These are phyloP conservation scores for Dipteronia dyeriana DNA, from an alignment of 345 rosid species.

Conservation along the genomic window DNA sequence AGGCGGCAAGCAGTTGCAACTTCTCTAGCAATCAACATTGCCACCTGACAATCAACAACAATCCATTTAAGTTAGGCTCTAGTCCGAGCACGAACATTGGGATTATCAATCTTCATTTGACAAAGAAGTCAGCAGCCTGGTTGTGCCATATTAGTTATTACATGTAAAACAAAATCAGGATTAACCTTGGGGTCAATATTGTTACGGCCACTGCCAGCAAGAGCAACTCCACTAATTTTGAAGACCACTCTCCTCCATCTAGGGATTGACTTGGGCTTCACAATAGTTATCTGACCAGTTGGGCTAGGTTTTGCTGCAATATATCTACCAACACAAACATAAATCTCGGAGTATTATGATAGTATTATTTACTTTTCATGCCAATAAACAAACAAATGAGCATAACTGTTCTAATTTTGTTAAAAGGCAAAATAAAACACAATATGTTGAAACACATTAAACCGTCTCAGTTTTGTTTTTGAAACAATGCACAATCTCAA, in stretches of 20 bases:
- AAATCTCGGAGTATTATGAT: constrained; percentile 1
- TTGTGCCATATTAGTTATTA: constrained; percentile 10
- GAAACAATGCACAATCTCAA: not conserved
- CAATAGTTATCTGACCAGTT: constrained; percentile 42
- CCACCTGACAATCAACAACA: constrained; percentile 49
- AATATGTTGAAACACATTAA: not conserved
- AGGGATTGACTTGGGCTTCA: constrained; percentile 52
- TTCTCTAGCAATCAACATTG: constrained; percentile 77
- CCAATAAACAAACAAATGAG: not conserved
- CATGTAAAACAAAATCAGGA: constrained; percentile 6
- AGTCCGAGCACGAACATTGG: not conserved
- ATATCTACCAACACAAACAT: constrained; percentile 42
- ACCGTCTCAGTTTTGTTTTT: too few species aligned
- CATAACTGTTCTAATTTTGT: not conserved
- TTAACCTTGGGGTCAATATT: constrained; percentile 82
- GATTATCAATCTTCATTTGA: not conserved
- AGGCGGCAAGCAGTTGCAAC: constrained; percentile 68
- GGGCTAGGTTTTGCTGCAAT: constrained; percentile 43
- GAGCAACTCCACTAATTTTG: constrained; percentile 86
- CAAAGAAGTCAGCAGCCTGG: not conserved
- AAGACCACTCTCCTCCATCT: constrained; percentile 91
- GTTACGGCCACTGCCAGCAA: constrained; percentile 71
- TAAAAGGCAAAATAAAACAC: not conserved
- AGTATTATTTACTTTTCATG: not conserved
- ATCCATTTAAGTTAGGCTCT: constrained; percentile 4